phyloP scores from a whole-genome alignment of 805 yeast species.

The Debaryomyces prosopidis region DNA sequence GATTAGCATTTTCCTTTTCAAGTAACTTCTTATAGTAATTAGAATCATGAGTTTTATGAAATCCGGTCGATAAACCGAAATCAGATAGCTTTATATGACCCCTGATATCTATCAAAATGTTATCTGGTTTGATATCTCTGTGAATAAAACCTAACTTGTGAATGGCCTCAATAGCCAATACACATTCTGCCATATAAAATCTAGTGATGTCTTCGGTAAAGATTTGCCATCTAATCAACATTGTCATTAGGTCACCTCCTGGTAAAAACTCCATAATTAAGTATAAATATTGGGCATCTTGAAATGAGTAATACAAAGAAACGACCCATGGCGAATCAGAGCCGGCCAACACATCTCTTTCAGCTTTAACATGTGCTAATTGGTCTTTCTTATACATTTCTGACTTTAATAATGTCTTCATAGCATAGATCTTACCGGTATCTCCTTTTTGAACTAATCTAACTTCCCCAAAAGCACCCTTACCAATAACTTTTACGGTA shows the following conservation, averaged over 20 bases:
- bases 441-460: conserved; percentile 90
- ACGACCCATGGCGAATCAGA: conserved; percentile 90
- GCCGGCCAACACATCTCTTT: conserved; percentile 91
- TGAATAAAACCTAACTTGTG: conserved; percentile 94
- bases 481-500: conserved; percentile 90
- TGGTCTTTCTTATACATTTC: conserved; percentile 97
- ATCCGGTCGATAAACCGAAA: conserved; percentile 85
- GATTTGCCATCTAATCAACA: conserved; percentile 92
- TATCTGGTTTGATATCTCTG: conserved; percentile 97
- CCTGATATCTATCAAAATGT: conserved; percentile 78
- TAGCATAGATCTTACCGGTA: conserved; percentile 88
- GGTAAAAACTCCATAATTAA: conserved; percentile 80
- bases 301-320: conserved; percentile 77
- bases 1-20: conserved; percentile 47
- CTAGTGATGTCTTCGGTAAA: conserved; percentile 91
- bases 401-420: conserved; percentile 86
- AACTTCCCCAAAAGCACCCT: conserved; percentile 98
- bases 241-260: conserved; percentile 90
- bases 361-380: conserved; percentile 92
- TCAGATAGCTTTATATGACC: conserved; percentile 72
- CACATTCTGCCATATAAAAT: conserved; percentile 95
- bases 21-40: conserved; percentile 80
- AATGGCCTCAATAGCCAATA: conserved; percentile 89
- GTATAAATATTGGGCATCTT: conserved; percentile 72
- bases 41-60: conserved; percentile 90